Percentiles rank a stretch among this genome's conserved stretches.
These are phyloP conservation scores for Penicillium thymicola DNA, from an alignment of 2,329 filamentous ascomycete species.

Conservation along the genomic window DNA sequence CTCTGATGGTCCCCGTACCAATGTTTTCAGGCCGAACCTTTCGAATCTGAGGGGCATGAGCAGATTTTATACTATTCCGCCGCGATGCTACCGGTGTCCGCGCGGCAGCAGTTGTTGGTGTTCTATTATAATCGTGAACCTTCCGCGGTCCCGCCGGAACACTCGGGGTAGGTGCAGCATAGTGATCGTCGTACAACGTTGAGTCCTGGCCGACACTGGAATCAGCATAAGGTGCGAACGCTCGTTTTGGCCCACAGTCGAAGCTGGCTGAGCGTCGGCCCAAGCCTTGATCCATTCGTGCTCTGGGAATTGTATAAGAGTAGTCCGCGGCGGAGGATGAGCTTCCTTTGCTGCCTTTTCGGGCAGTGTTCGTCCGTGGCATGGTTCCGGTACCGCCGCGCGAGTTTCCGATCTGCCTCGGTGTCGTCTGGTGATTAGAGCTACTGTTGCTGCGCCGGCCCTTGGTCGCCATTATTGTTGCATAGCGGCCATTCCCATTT, in stretches of 20 bases:
- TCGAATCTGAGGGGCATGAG: constrained; percentile 35
- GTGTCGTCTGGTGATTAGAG: constrained; percentile 63
- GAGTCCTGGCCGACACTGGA: constrained; percentile 22
- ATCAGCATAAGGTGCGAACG: constrained; percentile 24
- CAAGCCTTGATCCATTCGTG: constrained; percentile 28
- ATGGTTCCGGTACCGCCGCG: constrained; percentile 37
- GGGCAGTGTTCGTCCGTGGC: constrained; percentile 37
- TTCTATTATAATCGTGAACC: constrained; percentile 33
- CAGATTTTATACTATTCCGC: constrained; percentile 45
- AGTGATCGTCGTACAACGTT: constrained; percentile 53
- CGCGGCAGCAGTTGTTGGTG: constrained; percentile 23
- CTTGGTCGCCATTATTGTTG: constrained; percentile 36
- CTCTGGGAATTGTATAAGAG: constrained; percentile 46
- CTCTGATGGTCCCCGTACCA: constrained; percentile 35
- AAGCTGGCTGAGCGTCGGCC: constrained; percentile 46
- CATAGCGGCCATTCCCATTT: constrained; percentile 40
- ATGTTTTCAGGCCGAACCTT: constrained; percentile 41
- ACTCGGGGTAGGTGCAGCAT: constrained; percentile 82
- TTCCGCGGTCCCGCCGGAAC: constrained; percentile 75
- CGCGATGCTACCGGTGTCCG: constrained; percentile 36
- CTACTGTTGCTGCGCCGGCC: constrained; percentile 76
- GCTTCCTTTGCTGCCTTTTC: constrained; percentile 70
- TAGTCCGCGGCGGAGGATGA: constrained; percentile 75
- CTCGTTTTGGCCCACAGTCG: constrained; percentile 41
- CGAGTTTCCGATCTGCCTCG: constrained; percentile 63